Evolutionary conservation across 2,329 filamentous ascomycete species (phyloP).

Genomic region (Trichoderma afroharzianum): DNA sequence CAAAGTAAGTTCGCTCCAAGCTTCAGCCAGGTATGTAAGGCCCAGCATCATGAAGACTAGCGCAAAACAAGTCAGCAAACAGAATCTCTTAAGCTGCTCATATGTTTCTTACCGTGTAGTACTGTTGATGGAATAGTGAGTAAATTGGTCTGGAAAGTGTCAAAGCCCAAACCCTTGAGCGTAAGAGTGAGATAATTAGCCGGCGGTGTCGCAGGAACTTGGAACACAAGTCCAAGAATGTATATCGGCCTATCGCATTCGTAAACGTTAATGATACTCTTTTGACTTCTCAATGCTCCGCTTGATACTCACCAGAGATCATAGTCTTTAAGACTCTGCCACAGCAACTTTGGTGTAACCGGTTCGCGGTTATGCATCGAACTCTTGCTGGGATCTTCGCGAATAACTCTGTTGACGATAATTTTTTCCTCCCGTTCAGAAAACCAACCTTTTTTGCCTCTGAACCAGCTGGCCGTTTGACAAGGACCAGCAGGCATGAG

Average conservation of each 20-base stretch:
- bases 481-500: conserved; percentile 27
- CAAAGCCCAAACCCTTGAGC: conserved; percentile 39
- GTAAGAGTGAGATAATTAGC: conserved; percentile 43
- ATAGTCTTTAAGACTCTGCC: conserved; percentile 53
- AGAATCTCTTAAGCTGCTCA: background rate
- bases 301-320: conserved; percentile 48
- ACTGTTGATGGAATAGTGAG: conserved; percentile 41
- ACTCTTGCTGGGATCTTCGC: conserved; percentile 56
- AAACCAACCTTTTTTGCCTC: conserved; percentile 44
- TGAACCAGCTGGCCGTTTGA: conserved; percentile 53
- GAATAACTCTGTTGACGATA: conserved; percentile 51
- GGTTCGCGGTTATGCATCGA: conserved; percentile 54
- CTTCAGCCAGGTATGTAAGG: conserved; percentile 17
- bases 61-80: background rate
- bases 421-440: conserved; percentile 47
- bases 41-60: conserved; percentile 19
- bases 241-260: background rate
- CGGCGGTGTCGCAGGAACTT: conserved; percentile 39
- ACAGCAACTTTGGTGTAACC: conserved; percentile 45
- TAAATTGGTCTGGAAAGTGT: conserved; percentile 42
- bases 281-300: background rate
- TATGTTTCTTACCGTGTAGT: background rate
- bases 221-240: conserved; percentile 44
- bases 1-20: conserved; percentile 25
- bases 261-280: background rate